Base-by-base conservation (phyloP, 2,329 filamentous ascomycete genomes). In the Ophiostoma novo-ulmi region DNA sequence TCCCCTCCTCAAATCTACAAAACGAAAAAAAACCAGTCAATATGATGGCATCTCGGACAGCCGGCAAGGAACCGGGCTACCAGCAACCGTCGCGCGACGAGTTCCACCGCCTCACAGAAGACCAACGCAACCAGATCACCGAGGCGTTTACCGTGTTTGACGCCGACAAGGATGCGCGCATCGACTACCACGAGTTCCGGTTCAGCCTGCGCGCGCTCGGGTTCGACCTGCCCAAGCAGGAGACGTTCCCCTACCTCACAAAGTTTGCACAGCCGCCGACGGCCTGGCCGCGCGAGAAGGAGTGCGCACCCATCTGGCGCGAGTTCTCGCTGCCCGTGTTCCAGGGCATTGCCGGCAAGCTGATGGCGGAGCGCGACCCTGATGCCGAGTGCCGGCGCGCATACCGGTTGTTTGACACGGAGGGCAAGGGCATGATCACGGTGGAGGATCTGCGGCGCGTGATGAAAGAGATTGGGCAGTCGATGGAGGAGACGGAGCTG, bases 141-240 rank as follows among this genome's bases (percentile, higher is more conserved):
- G 94, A 97, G 84, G 67, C 67, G 91, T 98, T 98, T 81, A 89
- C 90, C 73, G 89, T 98, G 74, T 98, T 99, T 85, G 95, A 98
- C 80, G 91, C 97, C 77, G 94, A 98, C 84, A 94, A 96, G 79
- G 94, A 98, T 82, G 87, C 89, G 66, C 89, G 91, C 80, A 92
- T 99, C 78, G 94, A 98, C 83, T 98, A 97, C 84, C 95, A 98
- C 82, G 95, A 99, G 82, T 92, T 98, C 79, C 94, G 95, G 80
- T 95, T 98, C 81, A 93, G 94, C 72, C 89, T 98, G 76, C 95
- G 96, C 79, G 95, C 95, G 3, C 88, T 99, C 1, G 95, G 95
- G 74, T 98, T 98, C 82, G 93, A 96, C 77, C 85, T 97, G 68
- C 87, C 92, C 72, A 97, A 97, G 80, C 84, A 88, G 73, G 93